Evolutionary conservation across 345 rosid species (phyloP), one percentile per base, ranked within the genome.

Genomic region (Eucalyptus tenuipes): DNA sequence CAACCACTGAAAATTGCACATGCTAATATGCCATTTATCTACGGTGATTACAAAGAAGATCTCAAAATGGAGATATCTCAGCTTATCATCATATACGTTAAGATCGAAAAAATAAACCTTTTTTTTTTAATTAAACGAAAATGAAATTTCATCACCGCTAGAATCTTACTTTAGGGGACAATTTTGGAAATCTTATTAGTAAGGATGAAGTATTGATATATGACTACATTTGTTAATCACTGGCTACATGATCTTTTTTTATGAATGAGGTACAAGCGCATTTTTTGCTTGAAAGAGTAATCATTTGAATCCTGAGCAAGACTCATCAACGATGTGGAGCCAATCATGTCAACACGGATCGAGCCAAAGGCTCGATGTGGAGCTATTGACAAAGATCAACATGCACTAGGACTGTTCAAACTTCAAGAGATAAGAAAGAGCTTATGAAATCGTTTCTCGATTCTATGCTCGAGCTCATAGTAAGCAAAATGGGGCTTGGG

Each of bases 381-480:
- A 4, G 79, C 20, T 66, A 5, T 18, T 0, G 0, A 8, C 4
- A 12, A 0, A 71, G 27, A 37, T 37, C 27, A 2, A 11, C 12
- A 71, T 7, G 7, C 0, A 8, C 1, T 0, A 5, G 1, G 4
- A 5, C 13, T 13, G 2, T 37, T 24, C 0, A 8, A 22, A 37
- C 45, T 71, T 71, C 45, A 5, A 6, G 11, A 18, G 82, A 37
- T 71, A 0, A 5, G 14, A 55, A 24, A 71, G 27, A 10, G 45
- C 12, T 5, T 24, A 0, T 24, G 14, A 71, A 37, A 71, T 71
- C 14, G 13, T 25, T 68, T 18, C 25, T 10, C 7, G 6, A 6
- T 68, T 68, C 44, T 40, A 68, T 4, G 80, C 42, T 31, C 4
- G 42, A 31, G 80, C 80, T 3, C 42, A 8, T 16, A 4, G 0